phyloP scores from a whole-genome alignment of 2,329 filamentous ascomycete species.

The Aspergillus piperis region DNA sequence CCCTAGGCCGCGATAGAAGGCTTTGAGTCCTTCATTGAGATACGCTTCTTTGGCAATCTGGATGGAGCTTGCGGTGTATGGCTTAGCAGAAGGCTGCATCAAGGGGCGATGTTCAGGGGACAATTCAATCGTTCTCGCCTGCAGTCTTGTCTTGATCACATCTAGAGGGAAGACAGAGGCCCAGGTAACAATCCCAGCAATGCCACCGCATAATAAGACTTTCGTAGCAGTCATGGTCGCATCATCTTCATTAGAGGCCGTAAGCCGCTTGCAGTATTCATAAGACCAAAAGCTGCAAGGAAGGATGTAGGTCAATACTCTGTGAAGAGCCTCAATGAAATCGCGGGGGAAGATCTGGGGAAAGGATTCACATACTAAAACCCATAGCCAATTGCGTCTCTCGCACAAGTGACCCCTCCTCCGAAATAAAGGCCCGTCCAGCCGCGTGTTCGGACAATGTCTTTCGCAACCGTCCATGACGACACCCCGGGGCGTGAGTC shows the following conservation, averaged over 20 bases:
- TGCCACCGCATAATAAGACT: slow-evolving; percentile 77
- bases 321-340: slow-evolving; percentile 7
- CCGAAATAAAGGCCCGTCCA: slow-evolving; percentile 76
- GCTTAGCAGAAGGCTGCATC: slow-evolving; percentile 19
- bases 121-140: slow-evolving; percentile 61
- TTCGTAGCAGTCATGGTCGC: slow-evolving; percentile 58
- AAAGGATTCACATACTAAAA: slow-evolving; percentile 66
- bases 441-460: slow-evolving; percentile 61
- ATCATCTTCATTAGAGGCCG: slow-evolving; percentile 50
- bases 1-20: slow-evolving; percentile 73
- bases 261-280: slow-evolving; percentile 67
- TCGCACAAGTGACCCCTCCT: slow-evolving; percentile 74
- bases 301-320: slow-evolving; percentile 11
- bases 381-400: slow-evolving; percentile 91
- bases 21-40: slow-evolving; percentile 58
- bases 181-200: slow-evolving; percentile 89
- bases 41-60: slow-evolving; percentile 69
- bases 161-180: slow-evolving; percentile 87
- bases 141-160: slow-evolving; percentile 89
- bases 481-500: slow-evolving; percentile 50
- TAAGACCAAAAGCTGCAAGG: slow-evolving; percentile 77
- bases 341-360: slow-evolving; percentile 14
- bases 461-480: slow-evolving; percentile 64
- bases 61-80: slow-evolving; percentile 54
- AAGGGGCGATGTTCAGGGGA: slow-evolving; percentile 27